These are phyloP conservation scores for Cyclostephanos tholiformis DNA, from an alignment of 108 stramenopile species.

Conservation along the genomic window DNA sequence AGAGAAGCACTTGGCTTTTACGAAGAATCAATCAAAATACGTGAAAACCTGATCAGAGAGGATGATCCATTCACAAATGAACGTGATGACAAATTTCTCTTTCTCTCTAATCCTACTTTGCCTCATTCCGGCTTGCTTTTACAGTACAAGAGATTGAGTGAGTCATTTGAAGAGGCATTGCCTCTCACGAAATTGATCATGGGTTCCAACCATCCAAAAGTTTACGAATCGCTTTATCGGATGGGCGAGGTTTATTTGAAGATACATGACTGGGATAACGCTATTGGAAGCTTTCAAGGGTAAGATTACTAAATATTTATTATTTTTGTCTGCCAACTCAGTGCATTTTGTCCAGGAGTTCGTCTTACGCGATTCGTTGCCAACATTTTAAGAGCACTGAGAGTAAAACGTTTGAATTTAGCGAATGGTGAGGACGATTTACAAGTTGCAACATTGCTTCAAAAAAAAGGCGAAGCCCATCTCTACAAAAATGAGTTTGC, in stretches of 20 bases:
- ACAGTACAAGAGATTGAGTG: slow-evolving; percentile 44
- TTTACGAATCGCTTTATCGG: slow-evolving; percentile 37
- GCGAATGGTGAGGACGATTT: slow-evolving; percentile 22
- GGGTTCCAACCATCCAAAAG: slow-evolving; percentile 38
- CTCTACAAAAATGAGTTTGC: slow-evolving; percentile 43
- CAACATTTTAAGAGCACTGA: slow-evolving; percentile 24
- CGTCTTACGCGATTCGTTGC: background rate
- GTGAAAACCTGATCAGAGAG: slow-evolving; percentile 27
- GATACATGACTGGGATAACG: slow-evolving; percentile 60
- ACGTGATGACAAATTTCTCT: slow-evolving; percentile 38
- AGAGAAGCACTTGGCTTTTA: slow-evolving; percentile 46
- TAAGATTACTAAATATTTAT: background rate
- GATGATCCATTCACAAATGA: slow-evolving; percentile 28
- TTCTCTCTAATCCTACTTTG: slow-evolving; percentile 35
- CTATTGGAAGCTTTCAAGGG: slow-evolving; percentile 57
- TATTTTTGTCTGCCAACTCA: background rate
- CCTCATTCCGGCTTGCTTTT: slow-evolving; percentile 9
- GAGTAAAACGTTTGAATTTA: slow-evolving; percentile 30
- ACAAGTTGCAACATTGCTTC: slow-evolving; percentile 39
- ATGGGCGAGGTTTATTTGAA: slow-evolving; percentile 55
- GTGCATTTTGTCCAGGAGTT: background rate
- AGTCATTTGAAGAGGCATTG: slow-evolving; percentile 56
- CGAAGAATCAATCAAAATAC: slow-evolving; percentile 41
- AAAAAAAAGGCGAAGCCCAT: slow-evolving; percentile 48
- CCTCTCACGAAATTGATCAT: slow-evolving; percentile 49